Evolutionary conservation across 1,284 basidiomycete species (phyloP), one percentile per base, ranked within the genome.

Genomic region (Cryptococcus jaspeensis): DNA sequence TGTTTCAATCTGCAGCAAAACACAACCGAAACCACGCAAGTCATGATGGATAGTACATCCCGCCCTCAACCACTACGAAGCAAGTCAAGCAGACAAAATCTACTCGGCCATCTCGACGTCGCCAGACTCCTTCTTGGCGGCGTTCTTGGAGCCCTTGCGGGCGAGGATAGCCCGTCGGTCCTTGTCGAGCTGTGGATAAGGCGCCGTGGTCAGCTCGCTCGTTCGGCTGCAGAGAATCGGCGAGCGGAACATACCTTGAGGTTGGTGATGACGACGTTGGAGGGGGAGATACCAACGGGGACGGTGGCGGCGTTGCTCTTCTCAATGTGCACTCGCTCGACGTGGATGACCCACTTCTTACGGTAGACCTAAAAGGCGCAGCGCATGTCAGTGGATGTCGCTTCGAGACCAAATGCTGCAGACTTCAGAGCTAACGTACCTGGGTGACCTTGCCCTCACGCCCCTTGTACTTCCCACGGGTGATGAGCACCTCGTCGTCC

Each of bases 261-360:
- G 73, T 82, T 87, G 69, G 87, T 87, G 78, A 99, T 93, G 70
- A 97, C 91, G 59, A 97, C 92, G 80, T 98, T 99, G 82, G 89
- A 92, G 62, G 96, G 94, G 84, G 95, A 89, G 73, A 99, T 87
- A 70, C 93, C 93, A 73, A 98, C 92, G 72, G 90, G 89, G 59
- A 88, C 86, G 58, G 93, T 89, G 63, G 93, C 89, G 68, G 96
- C 96, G 79, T 96, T 97, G 69, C 91, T 91, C 83, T 99, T 99
- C 84, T 99, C 96, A 67, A 94, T 87, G 77, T 90, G 88, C 62
- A 99, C 93, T 78, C 94, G 91, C 81, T 99, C 96, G 75, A 99
- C 90, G 82, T 98, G 89, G 80, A 99, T 90, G 58, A 98, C 92
- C 90, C 92, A 98, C 81, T 97, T 97, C 89, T 98, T 97, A 79